Evolutionary conservation across 768 basidiomycete genomes (phyloP), one percentile per base, ranked within the genome.

Genomic region (Mycena vitilis): DNA sequence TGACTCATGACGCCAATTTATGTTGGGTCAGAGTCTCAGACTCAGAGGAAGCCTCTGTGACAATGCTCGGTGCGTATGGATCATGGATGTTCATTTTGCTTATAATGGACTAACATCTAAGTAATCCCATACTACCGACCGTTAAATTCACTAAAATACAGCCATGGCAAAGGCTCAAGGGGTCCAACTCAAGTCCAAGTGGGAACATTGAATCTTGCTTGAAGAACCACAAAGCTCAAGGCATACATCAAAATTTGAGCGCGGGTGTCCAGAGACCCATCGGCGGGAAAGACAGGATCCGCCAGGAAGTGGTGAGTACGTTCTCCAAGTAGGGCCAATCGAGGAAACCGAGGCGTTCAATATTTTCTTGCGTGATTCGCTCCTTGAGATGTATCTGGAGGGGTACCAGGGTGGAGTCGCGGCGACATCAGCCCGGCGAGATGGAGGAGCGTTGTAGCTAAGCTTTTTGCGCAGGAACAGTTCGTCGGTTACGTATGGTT

Each of bases 401-500:
- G 40, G 60, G 40, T 2, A 4, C 36, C 23, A 18, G 4, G 12
- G 36, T 40, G 22, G 30, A 52, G 40, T 51, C 60, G 59, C 20
- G n/a, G n/a, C n/a, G n/a, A n/a, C 34, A 30, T 6, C 20, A 11
- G 11, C 30, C 5, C 20, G 36, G 3, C 20, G 59, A 13, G 25
- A 34, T 20, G 38, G 34, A n/a, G 60, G 60, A 30, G 60, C 60
- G 16, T 61, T 61, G 38, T 52, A 61, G 13, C 37, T 12, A 3
- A 51, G 40, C 23, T 61, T 61, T 25, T 61, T 51, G 22, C 60
- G 60, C 38, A 25, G 48, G n/a, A 51, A 70, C n/a, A 70, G 30
- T 49, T 70, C 69, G 9, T 70, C 65, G 12, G 69, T 70, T 34
- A 70, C 54, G 69, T 47, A 70, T 48, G 69, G 69, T 45, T 63